Evolutionary conservation across 75 land plant species (phyloP).

Genomic region (Gnetum montanum): DNA sequence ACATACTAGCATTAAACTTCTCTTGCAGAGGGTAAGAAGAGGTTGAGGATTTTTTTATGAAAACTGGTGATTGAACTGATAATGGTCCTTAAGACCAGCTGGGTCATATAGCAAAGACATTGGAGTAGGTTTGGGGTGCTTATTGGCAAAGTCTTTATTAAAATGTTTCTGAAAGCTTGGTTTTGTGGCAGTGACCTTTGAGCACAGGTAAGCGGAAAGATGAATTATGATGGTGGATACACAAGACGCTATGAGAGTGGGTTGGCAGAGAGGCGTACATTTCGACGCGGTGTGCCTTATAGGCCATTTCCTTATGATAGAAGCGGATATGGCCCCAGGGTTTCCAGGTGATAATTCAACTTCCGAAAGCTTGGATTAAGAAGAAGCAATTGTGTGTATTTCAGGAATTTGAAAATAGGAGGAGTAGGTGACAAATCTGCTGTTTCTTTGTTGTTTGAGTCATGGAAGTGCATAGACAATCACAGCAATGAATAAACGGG

Average conservation of each 20-base stretch:
- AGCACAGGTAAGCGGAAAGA: slow-evolving; percentile 1
- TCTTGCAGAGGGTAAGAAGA: not conserved
- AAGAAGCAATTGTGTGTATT: not conserved
- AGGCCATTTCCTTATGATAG: not conserved
- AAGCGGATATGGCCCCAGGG: not conserved
- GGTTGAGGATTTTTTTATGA: not conserved
- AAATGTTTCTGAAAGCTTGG: not conserved
- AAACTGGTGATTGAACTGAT: not conserved
- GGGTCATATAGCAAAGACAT: not conserved
- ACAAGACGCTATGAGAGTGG: not conserved
- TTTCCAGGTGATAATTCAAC: not conserved
- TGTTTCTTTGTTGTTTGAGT: not conserved
- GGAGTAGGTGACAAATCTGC: not conserved
- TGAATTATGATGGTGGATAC: not conserved
- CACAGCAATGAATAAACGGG: not conserved
- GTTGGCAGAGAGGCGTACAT: not conserved
- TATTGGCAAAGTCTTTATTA: not conserved
- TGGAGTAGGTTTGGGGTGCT: not conserved
- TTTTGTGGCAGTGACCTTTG: not conserved
- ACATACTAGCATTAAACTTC: too few species aligned
- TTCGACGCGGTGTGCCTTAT: slow-evolving; percentile 4
- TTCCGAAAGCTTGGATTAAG: not conserved
- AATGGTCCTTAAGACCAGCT: not conserved
- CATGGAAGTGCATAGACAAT: not conserved
- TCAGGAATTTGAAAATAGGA: not conserved